Base-by-base conservation (phyloP, 352 stramenopile genomes). In the Globisporangium alternatum region DNA sequence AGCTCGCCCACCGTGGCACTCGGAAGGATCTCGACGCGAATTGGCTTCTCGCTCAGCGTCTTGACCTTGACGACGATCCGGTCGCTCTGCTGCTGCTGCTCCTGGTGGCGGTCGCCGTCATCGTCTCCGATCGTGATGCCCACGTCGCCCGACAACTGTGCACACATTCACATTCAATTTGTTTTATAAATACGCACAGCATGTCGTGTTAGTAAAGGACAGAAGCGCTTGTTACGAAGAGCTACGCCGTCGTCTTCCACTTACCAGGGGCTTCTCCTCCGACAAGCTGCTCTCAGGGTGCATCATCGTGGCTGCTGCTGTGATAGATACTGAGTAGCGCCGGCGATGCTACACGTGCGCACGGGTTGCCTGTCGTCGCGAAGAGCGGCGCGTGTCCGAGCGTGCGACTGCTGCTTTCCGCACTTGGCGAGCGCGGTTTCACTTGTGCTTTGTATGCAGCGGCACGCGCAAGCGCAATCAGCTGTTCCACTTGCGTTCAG, bases 21-120 rank as follows among this genome's bases (percentile, higher is more conserved):
- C 1, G 77, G 66, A n/a, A 65, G 44, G 55, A 95, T 90, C 67
- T 95, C 87, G 49, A 95, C 71, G 25, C 78, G 74, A 47, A 95
- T 74, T 37, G 87, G 85, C 75, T 94, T 95, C 62, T 95, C 87
- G 49, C 78, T 94, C 19, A 95, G 74, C 64, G 87, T 95, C 73
- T 95, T 95, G 43, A 95, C 73, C 70, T 91, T 92, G 21, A 95
- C 63, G 62, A 90, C 62, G 56, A 93, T 77, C 55, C 68, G 68
- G 12, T 72, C 78, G 53, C 69, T 71, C 15, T 70, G 58, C 28
- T 89, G 70, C 51, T 81, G 51, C 22, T 56, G 31, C 49, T 56
- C 28, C 44, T 62, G 53, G 6, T 22, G 17, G 9, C 63, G 41
- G 13, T 48, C 47, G 13, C 48, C 61, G 15, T 67, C 62, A 37